These are phyloP conservation scores for Purpureocillium takamizusanense DNA, from an alignment of 2,329 filamentous ascomycete genomes.

Conservation along the genomic window DNA sequence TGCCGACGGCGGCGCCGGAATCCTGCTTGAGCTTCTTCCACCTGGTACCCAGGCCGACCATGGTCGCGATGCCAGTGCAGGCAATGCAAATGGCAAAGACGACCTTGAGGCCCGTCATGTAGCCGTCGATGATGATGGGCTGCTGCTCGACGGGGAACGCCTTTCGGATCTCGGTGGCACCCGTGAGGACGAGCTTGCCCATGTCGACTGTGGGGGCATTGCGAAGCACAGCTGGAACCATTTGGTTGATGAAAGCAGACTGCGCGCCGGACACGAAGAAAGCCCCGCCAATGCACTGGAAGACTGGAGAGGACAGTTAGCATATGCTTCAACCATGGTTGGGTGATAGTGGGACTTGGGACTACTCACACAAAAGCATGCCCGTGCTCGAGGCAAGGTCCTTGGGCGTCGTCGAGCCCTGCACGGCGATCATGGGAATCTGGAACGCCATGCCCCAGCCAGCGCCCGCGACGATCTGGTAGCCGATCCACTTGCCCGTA, in stretches of 20 bases:
- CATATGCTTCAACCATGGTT: background rate
- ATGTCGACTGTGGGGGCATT: conserved; percentile 27
- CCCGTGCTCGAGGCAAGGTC: conserved; percentile 39
- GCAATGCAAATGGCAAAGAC: conserved; percentile 48
- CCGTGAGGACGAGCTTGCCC: conserved; percentile 27
- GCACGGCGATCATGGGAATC: conserved; percentile 41
- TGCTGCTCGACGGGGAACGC: conserved; percentile 40
- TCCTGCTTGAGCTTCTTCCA: conserved; percentile 29
- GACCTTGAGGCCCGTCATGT: conserved; percentile 56
- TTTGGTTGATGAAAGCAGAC: conserved; percentile 35
- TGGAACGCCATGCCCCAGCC: conserved; percentile 37
- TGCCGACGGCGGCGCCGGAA: conserved; percentile 16
- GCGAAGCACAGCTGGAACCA: conserved; percentile 23
- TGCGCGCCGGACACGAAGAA: conserved; percentile 40
- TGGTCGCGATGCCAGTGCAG: conserved; percentile 30
- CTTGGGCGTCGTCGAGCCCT: conserved; percentile 26
- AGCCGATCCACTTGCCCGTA: conserved; percentile 40
- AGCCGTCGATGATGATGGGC: conserved; percentile 45
- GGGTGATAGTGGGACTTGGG: conserved; percentile 1
- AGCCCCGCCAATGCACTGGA: conserved; percentile 41
- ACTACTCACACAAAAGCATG: conserved; percentile 31
- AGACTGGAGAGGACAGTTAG: conserved; percentile 22
- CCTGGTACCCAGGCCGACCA: conserved; percentile 22
- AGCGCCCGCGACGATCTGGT: conserved; percentile 40
- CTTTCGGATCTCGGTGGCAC: conserved; percentile 46